Evolutionary conservation across 352 stramenopile genomes (phyloP).

Genomic region (Phytophthora tubulina): DNA sequence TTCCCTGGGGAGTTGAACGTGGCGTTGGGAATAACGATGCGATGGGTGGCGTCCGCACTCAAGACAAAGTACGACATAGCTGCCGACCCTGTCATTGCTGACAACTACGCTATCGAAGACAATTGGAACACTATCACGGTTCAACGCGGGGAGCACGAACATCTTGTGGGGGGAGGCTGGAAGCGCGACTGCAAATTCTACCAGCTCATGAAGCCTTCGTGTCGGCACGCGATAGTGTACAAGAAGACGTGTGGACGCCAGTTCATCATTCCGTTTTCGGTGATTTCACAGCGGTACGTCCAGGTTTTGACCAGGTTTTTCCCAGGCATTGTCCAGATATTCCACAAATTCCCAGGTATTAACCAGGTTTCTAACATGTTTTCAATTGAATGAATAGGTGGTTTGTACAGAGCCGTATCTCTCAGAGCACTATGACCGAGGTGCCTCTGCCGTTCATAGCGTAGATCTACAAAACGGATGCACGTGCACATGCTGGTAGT

Average conservation of each 20-base stretch:
- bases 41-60: neutral
- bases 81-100: neutral
- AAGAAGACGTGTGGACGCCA: neutral
- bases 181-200: slow-evolving; percentile 17
- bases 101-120: slow-evolving; percentile 1
- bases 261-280: slow-evolving; percentile 11
- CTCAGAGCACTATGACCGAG: neutral
- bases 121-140: slow-evolving; percentile 5
- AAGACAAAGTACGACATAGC: slow-evolving; percentile 5
- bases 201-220: slow-evolving; percentile 15
- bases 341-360: neutral
- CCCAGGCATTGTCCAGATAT: slow-evolving; percentile 3
- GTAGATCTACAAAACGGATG: slow-evolving; percentile 1
- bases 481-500: too few relatives aligned
- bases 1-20: slow-evolving; percentile 3
- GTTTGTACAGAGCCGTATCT: slow-evolving; percentile 10
- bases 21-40: neutral
- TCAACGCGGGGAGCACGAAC: neutral
- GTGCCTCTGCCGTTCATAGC: slow-evolving; percentile 7
- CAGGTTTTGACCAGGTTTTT: slow-evolving; percentile 17
- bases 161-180: slow-evolving; percentile 12
- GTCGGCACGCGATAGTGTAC: slow-evolving; percentile 10
- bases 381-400: neutral
- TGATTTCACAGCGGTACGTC: slow-evolving; percentile 13
- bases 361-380: slow-evolving; percentile 12